Evolutionary conservation across 371 early-diverging fungal genomes (phyloP).

Genomic region (Lichtheimia corymbifera): DNA sequence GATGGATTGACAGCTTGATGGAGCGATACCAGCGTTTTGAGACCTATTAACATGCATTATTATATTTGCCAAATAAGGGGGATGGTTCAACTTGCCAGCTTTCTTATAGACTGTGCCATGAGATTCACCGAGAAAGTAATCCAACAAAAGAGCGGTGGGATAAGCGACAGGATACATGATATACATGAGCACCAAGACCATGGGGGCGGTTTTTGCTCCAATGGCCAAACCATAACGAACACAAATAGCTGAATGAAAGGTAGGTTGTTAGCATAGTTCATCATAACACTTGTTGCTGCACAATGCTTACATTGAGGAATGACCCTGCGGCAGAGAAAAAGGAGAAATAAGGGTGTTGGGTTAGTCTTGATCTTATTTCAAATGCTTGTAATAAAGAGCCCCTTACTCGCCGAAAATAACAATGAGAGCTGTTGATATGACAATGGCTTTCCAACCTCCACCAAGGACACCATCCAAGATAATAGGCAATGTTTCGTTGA

Average conservation of each 20-base stretch:
- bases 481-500: conserved; percentile 95
- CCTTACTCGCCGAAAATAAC: conserved; percentile 92
- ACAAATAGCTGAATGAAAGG: conserved; percentile 49
- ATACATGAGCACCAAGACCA: conserved; percentile 28
- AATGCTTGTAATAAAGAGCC: not conserved
- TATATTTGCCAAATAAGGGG: not conserved
- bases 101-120: conserved; percentile 83
- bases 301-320: conserved; percentile 43
- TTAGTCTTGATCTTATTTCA: too few species aligned
- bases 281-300: not conserved
- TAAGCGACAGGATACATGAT: conserved; percentile 74
- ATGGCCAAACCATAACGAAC: conserved; percentile 78
- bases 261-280: not conserved
- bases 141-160: conserved; percentile 80
- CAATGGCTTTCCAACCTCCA: conserved; percentile 83
- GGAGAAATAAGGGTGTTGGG: not conserved
- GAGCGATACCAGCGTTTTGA: conserved; percentile 89
- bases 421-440: conserved; percentile 86
- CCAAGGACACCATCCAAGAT: conserved; percentile 81
- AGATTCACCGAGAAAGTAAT: conserved; percentile 79
- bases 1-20: conserved; percentile 68
- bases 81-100: conserved; percentile 47
- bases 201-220: conserved; percentile 70
- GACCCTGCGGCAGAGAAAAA: conserved; percentile 24
- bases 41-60: conserved; percentile 42